Base-by-base conservation (phyloP, 2,329 filamentous ascomycete genomes). In the Alternaria angustiovoidea region DNA sequence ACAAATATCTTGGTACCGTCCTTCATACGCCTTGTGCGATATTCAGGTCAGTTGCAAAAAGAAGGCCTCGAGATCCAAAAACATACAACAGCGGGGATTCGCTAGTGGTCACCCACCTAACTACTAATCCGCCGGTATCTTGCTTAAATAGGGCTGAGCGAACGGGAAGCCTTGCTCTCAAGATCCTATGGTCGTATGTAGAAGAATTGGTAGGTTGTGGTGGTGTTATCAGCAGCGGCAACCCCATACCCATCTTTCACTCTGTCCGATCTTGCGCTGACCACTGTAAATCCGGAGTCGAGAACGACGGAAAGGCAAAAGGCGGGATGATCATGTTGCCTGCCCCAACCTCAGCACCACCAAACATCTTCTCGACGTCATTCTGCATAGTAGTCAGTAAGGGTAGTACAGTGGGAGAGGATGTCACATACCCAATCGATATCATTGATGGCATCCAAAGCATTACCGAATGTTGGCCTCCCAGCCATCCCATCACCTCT, bases 371-470 rank as follows among this genome's bases (percentile, higher is more conserved):
- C 54, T 84, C 80, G 73, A 80, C 82, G 68, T 83, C 81, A 52
- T 79, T 80, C 82, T 84, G 12, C 4, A 6, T 16, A 4, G 20
- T 32, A 26, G 24, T 68, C 28, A 69, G 57, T 36, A 30, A 5
- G 22, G n/a, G 14, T 2, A 26, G 12, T 30, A 22, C 22, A 14
- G 18, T 5, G 22, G n/a, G 16, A 38, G 18, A 34, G 43, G 11
- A 24, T 22, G 18, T 26, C 47, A 81, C 86, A 79, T 77, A 89
- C 88, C 88, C 88, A 91, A 66, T 91, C 88, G 64, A 91, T 86
- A 57, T 87, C 86, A 41, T 87, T 73, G 51, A 72, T 65, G 16
- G 60, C 63, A 51, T 71, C 67, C 63, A 73, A 64, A 1, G 67
- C 68, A 61, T 69, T 76, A 9, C 56, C 63, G 3, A 59, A 58